phyloP scores from a whole-genome alignment of 441 rosid genomes.

The Populus tomentosa region DNA sequence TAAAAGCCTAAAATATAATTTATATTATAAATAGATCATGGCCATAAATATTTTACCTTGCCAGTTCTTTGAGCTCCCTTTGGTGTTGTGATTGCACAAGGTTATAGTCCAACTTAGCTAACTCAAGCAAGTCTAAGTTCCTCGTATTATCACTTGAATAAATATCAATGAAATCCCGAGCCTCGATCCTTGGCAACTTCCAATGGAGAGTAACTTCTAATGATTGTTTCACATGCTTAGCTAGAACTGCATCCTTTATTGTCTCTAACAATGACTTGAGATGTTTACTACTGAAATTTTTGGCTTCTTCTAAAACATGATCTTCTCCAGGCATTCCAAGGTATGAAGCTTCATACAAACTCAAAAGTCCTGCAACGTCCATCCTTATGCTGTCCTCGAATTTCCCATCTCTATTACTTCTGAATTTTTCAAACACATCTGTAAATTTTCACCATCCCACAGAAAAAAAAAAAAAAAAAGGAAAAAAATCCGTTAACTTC shows the following conservation, averaged over 20 bases:
- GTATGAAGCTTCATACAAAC: slow-evolving; percentile 31
- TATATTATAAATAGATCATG: too few relatives aligned
- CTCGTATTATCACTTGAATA: slow-evolving; percentile 8
- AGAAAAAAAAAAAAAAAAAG: not conserved
- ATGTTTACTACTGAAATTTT: slow-evolving; percentile 1
- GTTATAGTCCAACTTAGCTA: slow-evolving; percentile 34
- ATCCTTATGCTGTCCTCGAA: not conserved
- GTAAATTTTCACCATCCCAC: not conserved
- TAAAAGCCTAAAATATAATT: too few relatives aligned
- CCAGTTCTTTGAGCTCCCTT: slow-evolving; percentile 18
- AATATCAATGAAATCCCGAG: slow-evolving; percentile 21
- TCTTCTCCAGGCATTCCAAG: slow-evolving; percentile 20
- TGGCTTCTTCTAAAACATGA: slow-evolving; percentile 24
- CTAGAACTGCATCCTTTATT: not conserved
- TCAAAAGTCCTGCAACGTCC: slow-evolving; percentile 22
- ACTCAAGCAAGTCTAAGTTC: slow-evolving; percentile 17
- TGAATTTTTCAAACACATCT: slow-evolving; percentile 25
- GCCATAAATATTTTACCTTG: slow-evolving; percentile 12
- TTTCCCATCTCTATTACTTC: slow-evolving; percentile 9
- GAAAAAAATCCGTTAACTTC: too few relatives aligned
- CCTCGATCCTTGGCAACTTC: slow-evolving; percentile 26
- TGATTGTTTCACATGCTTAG: slow-evolving; percentile 21
- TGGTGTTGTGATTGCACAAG: slow-evolving; percentile 21
- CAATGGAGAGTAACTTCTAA: slow-evolving; percentile 26
- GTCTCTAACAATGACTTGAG: not conserved